Percentiles rank a stretch among this genome's conserved stretches.
These are phyloP conservation scores for Cnidoscolus chayamansa DNA, from an alignment of 441 rosid species.

Conservation along the genomic window DNA sequence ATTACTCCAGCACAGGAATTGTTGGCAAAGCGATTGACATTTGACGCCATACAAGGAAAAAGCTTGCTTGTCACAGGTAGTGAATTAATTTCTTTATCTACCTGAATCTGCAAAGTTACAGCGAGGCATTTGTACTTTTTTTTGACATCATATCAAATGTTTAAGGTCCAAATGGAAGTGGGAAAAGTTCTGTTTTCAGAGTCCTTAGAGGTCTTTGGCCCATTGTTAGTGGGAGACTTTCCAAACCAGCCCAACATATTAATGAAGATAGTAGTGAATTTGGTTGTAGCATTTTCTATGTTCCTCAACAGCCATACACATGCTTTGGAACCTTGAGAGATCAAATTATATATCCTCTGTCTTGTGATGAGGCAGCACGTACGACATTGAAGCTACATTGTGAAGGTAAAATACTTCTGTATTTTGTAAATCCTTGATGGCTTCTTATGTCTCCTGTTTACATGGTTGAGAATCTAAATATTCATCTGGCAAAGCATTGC, in stretches of 20 bases:
- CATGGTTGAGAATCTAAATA: neutral
- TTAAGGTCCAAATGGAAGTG: slow-evolving; percentile 98
- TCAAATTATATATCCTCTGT: slow-evolving; percentile 97
- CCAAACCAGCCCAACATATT: slow-evolving; percentile 59
- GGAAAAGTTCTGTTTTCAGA: slow-evolving; percentile 96
- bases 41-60: slow-evolving; percentile 65
- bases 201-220: slow-evolving; percentile 98
- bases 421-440: slow-evolving; percentile 2
- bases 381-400: slow-evolving; percentile 47
- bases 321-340: slow-evolving; percentile 98
- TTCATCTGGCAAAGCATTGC: slow-evolving; percentile 5
- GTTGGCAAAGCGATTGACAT: slow-evolving; percentile 83
- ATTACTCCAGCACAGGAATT: slow-evolving; percentile 88
- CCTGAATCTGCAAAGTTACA: neutral
- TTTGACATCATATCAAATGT: slow-evolving; percentile 28
- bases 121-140: neutral
- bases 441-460: slow-evolving; percentile 10
- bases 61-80: slow-evolving; percentile 98
- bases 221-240: slow-evolving; percentile 69
- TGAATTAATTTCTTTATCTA: slow-evolving; percentile 23
- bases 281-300: slow-evolving; percentile 77
- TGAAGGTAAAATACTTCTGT: slow-evolving; percentile 44
- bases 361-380: slow-evolving; percentile 72
- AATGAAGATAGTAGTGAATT: slow-evolving; percentile 45
- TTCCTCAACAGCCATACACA: slow-evolving; percentile 96